Conservation (phyloP, 768 basidiomycete species). For the Gloeopeniophorella convolvens region DNA sequence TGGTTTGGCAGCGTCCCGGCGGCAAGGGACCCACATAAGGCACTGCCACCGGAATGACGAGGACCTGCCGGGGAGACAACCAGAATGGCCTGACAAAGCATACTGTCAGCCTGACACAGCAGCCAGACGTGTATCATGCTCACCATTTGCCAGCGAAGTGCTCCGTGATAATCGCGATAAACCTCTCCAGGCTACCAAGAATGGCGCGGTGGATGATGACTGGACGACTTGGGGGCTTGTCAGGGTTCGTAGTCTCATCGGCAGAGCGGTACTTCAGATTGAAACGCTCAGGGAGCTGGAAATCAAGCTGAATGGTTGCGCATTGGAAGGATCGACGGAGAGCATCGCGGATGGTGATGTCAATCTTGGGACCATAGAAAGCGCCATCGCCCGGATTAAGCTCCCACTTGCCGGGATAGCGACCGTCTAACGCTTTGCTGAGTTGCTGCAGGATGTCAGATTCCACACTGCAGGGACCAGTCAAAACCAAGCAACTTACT, state of each 20-base stretch:
- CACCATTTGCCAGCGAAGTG: slow-evolving; percentile 98
- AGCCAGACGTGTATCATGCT: slow-evolving; percentile 21
- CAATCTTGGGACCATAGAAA: slow-evolving; percentile 99
- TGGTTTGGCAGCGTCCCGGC: background rate
- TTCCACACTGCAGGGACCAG: background rate
- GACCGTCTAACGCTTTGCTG: slow-evolving; percentile 72
- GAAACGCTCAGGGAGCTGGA: slow-evolving; percentile 96
- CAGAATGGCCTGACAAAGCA: slow-evolving; percentile 78
- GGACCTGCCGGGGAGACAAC: slow-evolving; percentile 92
- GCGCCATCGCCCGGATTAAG: slow-evolving; percentile 96
- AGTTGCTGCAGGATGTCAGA: slow-evolving; percentile 54
- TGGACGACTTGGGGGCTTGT: slow-evolving; percentile 60
- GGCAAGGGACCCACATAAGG: slow-evolving; percentile 60
- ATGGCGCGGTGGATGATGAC: slow-evolving; percentile 99
- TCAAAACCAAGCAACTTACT: slow-evolving; percentile 35
- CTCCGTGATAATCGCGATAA: slow-evolving; percentile 95
- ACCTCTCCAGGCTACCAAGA: slow-evolving; percentile 87
- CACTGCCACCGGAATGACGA: slow-evolving; percentile 89
- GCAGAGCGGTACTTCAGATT: slow-evolving; percentile 85
- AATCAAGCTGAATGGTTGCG: slow-evolving; percentile 97
- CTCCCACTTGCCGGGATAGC: slow-evolving; percentile 85
- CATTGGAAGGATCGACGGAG: slow-evolving; percentile 93
- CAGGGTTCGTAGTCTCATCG: slow-evolving; percentile 55
- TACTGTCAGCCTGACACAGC: background rate
- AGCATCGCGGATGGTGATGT: slow-evolving; percentile 93